phyloP scores from a whole-genome alignment of 768 basidiomycete species.

The Phylloporus scabripes region DNA sequence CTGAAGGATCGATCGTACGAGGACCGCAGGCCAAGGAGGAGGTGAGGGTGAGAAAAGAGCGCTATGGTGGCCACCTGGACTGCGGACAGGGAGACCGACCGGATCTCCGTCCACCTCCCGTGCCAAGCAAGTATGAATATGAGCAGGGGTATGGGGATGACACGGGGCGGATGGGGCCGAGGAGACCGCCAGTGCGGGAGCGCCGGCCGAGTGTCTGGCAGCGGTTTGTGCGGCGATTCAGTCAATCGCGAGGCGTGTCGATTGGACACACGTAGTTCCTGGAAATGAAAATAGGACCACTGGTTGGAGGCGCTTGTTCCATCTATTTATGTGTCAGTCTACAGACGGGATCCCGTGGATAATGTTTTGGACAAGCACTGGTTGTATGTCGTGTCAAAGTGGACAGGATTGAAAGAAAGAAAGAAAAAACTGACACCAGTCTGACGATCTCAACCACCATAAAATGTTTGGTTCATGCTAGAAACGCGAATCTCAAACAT shows the following conservation, averaged over 20 bases:
- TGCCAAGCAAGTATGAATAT: slow-evolving; percentile 4
- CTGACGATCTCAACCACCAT: not conserved
- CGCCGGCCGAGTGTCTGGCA: slow-evolving; percentile 24
- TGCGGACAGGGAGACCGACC: slow-evolving; percentile 7
- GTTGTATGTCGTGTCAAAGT: not conserved
- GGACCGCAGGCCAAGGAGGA: slow-evolving; percentile 12
- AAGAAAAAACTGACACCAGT: too few species aligned
- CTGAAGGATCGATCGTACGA: slow-evolving; percentile 4
- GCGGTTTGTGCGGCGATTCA: slow-evolving; percentile 23
- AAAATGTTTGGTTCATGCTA: not conserved
- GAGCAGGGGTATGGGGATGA: slow-evolving; percentile 1
- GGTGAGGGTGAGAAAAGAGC: slow-evolving; percentile 6
- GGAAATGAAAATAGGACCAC: not conserved
- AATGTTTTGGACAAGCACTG: not conserved
- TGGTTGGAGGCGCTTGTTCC: not conserved
- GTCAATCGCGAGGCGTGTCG: slow-evolving; percentile 14
- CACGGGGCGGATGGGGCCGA: not conserved
- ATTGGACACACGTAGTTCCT: slow-evolving; percentile 16
- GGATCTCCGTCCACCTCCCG: slow-evolving; percentile 1
- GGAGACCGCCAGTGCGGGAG: slow-evolving; percentile 7
- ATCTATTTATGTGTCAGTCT: not conserved
- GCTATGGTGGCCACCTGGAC: not conserved
- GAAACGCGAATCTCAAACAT: not conserved
- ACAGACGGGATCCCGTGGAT: not conserved
- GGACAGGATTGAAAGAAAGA: not conserved